Conservation (phyloP, 75 land plant species). For the Cunninghamia lanceolata region DNA sequence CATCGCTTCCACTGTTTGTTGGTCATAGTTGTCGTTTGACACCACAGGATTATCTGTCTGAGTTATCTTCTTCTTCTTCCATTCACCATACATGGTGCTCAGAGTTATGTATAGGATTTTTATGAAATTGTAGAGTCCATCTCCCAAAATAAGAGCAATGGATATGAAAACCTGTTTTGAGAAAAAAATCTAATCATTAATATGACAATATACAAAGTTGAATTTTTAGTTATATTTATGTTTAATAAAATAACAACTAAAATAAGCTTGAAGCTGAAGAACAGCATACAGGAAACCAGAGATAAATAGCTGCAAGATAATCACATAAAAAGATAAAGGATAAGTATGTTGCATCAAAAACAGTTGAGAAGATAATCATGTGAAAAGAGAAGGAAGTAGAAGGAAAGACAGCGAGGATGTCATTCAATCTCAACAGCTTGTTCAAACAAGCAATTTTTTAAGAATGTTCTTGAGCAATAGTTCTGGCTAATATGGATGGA, state of each 20-base stretch:
- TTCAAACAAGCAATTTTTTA: too few relatives aligned
- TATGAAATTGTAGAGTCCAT: slow-evolving; percentile 21
- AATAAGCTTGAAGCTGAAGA: neutral
- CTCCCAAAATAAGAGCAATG: slow-evolving; percentile 28
- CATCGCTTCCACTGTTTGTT: neutral
- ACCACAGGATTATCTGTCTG: neutral
- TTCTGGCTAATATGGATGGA: neutral
- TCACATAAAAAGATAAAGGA: too few relatives aligned
- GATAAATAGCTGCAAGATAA: neutral
- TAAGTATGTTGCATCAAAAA: neutral
- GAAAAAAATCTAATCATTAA: neutral
- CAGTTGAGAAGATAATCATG: neutral
- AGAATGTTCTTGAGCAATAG: neutral
- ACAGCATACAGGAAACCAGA: neutral
- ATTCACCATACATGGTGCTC: slow-evolving; percentile 5
- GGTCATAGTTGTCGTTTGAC: neutral
- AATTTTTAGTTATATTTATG: neutral
- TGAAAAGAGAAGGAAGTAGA: neutral
- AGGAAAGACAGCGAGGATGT: neutral
- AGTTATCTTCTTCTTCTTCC: neutral
- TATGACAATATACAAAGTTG: neutral
- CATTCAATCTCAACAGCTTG: neutral
- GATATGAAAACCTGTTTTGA: slow-evolving; percentile 15
- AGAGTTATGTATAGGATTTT: slow-evolving; percentile 19
- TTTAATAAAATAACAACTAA: neutral